These are phyloP conservation scores for Fagopyrum esculentum DNA, from an alignment of 148 eudicot genomes.

Conservation along the genomic window DNA sequence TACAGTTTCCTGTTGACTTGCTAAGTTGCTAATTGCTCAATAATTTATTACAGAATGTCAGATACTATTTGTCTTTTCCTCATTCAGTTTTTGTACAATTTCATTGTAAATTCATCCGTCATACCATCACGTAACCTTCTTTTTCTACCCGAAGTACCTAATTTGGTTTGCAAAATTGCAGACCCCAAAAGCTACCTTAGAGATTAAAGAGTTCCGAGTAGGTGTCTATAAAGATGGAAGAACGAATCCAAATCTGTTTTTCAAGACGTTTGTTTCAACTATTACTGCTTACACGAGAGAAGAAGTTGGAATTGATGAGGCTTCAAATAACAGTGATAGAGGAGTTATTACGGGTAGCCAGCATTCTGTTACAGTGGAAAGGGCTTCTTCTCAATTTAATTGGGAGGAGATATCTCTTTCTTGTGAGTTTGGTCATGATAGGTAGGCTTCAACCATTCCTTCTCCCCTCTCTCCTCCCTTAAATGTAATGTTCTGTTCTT, in stretches of 20 bases:
- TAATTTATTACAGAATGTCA: background rate
- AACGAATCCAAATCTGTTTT: conserved; percentile 57
- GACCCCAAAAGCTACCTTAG: conserved; percentile 79
- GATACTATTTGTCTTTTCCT: background rate
- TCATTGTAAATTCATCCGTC: background rate
- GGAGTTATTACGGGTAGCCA: conserved; percentile 36
- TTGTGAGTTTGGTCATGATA: conserved; percentile 80
- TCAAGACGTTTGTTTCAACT: conserved; percentile 70
- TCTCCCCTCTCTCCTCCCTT: background rate
- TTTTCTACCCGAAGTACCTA: conserved; percentile 3
- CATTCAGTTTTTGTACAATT: background rate
- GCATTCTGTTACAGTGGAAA: conserved; percentile 36
- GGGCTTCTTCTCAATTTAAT: conserved; percentile 50
- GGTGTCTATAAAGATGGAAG: conserved; percentile 78
- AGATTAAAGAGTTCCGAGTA: conserved; percentile 70
- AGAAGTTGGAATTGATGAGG: conserved; percentile 33
- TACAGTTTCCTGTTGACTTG: background rate
- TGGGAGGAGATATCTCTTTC: conserved; percentile 82
- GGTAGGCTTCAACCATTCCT: conserved; percentile 30
- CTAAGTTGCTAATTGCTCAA: background rate
- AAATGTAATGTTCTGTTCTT: background rate
- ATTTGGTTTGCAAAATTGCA: conserved; percentile 29
- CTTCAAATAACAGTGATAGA: conserved; percentile 30
- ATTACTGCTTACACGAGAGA: conserved; percentile 65
- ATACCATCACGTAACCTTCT: background rate